These are phyloP conservation scores for Mariannaea sp. DNA, from an alignment of 2,329 filamentous ascomycete genomes.

Conservation along the genomic window DNA sequence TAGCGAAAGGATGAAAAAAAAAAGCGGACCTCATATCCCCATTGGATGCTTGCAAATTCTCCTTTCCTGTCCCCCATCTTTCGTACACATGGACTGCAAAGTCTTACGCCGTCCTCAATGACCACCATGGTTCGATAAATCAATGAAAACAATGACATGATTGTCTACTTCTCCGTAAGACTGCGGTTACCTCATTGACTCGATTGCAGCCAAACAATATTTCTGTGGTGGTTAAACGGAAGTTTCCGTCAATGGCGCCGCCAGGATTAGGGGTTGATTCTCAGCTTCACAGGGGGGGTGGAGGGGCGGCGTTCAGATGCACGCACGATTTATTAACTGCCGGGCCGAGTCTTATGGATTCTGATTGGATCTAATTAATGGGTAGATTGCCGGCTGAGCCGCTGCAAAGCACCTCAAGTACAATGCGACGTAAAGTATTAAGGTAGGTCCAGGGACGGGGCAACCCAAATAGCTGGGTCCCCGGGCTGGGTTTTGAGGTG, in stretches of 20 bases:
- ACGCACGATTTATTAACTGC: slow-evolving; percentile 13
- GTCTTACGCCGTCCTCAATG: slow-evolving; percentile 10
- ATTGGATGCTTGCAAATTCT: slow-evolving; percentile 38
- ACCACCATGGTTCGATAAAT: slow-evolving; percentile 14
- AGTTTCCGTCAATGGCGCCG: too few species aligned
- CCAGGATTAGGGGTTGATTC: slow-evolving; percentile 13
- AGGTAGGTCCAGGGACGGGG: too few species aligned
- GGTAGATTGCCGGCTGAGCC: slow-evolving; percentile 11
- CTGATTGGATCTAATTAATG: slow-evolving; percentile 12
- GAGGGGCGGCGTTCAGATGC: background rate
- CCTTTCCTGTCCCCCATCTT: too few species aligned
- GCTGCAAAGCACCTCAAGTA: slow-evolving; percentile 13
- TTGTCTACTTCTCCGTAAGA: too few species aligned
- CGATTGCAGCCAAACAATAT: background rate
- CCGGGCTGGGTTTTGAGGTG: slow-evolving; percentile 13
- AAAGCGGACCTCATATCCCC: slow-evolving; percentile 22
- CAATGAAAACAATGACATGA: slow-evolving; percentile 7
- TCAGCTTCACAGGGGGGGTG: background rate
- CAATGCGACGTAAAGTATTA: too few species aligned
- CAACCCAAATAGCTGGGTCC: slow-evolving; percentile 29
- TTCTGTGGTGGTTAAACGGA: too few species aligned
- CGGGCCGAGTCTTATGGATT: slow-evolving; percentile 5
- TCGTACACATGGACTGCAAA: too few species aligned
- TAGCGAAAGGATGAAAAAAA: slow-evolving; percentile 22
- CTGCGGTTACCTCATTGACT: background rate